These are phyloP conservation scores for Neoboletus brunneissimus DNA, from an alignment of 768 basidiomycete genomes.

Conservation along the genomic window DNA sequence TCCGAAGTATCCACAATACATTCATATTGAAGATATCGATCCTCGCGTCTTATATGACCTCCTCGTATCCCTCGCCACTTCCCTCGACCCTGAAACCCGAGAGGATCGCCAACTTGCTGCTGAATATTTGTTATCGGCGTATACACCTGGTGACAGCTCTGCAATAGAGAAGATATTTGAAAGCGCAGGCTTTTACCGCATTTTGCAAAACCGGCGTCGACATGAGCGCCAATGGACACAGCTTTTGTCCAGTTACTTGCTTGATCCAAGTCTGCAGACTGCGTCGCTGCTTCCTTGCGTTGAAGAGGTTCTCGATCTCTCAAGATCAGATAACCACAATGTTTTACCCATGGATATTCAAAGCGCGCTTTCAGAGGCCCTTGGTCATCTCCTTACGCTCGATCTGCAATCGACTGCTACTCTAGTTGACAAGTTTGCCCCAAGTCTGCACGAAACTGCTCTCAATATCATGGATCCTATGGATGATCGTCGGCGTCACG, in stretches of 20 bases:
- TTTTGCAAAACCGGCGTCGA: conserved; percentile 77
- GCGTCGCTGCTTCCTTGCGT: conserved; percentile 64
- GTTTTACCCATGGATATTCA: conserved; percentile 55
- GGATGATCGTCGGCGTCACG: conserved; percentile 55
- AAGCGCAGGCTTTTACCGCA: conserved; percentile 85
- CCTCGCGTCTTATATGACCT: conserved; percentile 70
- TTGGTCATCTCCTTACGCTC: conserved; percentile 61
- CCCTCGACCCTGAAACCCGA: conserved; percentile 70
- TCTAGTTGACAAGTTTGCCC: conserved; percentile 67
- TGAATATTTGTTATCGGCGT: conserved; percentile 89
- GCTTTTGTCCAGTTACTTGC: conserved; percentile 69
- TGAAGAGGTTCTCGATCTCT: conserved; percentile 55
- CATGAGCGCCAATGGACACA: conserved; percentile 75
- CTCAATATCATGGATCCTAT: conserved; percentile 47
- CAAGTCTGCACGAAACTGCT: conserved; percentile 63
- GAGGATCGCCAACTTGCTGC: conserved; percentile 95
- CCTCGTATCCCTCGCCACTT: conserved; percentile 73
- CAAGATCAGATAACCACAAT: conserved; percentile 47
- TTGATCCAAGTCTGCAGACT: conserved; percentile 62
- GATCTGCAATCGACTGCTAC: conserved; percentile 67
- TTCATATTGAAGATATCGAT: conserved; percentile 43
- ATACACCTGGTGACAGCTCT: conserved; percentile 79
- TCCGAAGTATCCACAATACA: conserved; percentile 92
- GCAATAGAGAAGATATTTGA: conserved; percentile 68
- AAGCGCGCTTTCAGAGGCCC: conserved; percentile 49